Conservation (phyloP, 768 basidiomycete genomes). For the Naematelia aurantialba region DNA sequence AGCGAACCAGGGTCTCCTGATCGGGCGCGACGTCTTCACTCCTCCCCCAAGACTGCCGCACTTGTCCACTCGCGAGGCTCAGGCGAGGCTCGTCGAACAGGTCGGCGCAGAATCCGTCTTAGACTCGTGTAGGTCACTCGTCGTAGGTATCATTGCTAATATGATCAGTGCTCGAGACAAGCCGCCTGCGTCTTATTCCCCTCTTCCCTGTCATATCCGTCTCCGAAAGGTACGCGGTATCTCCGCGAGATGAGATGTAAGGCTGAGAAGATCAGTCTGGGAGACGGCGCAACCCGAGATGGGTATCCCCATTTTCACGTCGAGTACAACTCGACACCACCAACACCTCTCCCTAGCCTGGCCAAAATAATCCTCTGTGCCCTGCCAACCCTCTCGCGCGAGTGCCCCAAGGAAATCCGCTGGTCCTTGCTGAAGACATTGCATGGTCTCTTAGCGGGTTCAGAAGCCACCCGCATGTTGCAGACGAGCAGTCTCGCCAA, state of each 20-base stretch:
- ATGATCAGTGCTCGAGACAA: slow-evolving; percentile 19
- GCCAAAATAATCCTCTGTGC: slow-evolving; percentile 24
- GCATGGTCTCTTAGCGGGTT: slow-evolving; percentile 7
- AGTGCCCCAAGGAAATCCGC: slow-evolving; percentile 18
- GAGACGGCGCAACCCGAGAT: not conserved
- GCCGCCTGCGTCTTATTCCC: slow-evolving; percentile 18
- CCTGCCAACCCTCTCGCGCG: slow-evolving; percentile 13
- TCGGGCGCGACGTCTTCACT: not conserved
- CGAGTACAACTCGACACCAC: slow-evolving; percentile 20
- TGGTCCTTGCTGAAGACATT: slow-evolving; percentile 4
- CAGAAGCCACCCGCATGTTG: slow-evolving; percentile 9
- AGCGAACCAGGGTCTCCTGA: not conserved
- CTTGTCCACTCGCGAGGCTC: not conserved
- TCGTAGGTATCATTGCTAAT: not conserved
- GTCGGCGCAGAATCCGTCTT: slow-evolving; percentile 1
- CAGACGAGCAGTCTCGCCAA: slow-evolving; percentile 9
- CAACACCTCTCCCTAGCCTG: slow-evolving; percentile 20
- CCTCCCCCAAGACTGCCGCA: not conserved
- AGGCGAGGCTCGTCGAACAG: slow-evolving; percentile 1
- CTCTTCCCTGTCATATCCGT: slow-evolving; percentile 25
- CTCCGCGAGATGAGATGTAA: not conserved
- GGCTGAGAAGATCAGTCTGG: slow-evolving; percentile 3
- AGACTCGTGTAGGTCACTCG: not conserved
- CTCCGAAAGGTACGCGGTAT: slow-evolving; percentile 12
- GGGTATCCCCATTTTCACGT: slow-evolving; percentile 3